A percentile compares a stretch with the other conserved stretches of the same genome.
Evolutionary conservation across 177 flowering plant genomes (phyloP).

Genomic region (Telopea speciosissima): DNA sequence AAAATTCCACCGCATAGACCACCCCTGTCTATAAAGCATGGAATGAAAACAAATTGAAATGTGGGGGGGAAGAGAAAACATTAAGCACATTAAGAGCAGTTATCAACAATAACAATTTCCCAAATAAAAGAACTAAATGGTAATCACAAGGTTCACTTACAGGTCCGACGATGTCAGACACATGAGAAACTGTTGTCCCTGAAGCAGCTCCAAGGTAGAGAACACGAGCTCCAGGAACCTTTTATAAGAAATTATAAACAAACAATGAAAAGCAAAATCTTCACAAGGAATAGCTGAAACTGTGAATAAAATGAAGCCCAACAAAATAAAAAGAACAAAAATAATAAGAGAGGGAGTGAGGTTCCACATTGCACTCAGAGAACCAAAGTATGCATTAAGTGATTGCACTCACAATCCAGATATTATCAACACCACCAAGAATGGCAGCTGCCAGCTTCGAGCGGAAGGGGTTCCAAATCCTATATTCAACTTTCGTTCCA

Average conservation of each 20-base stretch:
- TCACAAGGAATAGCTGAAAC: neutral
- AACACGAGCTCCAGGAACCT: conserved; percentile 71
- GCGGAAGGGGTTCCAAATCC: conserved; percentile 95
- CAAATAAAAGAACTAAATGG: neutral
- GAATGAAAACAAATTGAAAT: neutral
- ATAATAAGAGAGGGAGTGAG: no score
- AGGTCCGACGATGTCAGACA: conserved; percentile 95
- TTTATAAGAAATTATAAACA: neutral
- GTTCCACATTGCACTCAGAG: neutral
- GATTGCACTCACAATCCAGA: conserved; percentile 70
- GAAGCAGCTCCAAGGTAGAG: conserved; percentile 98
- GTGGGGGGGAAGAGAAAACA: neutral
- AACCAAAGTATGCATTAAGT: neutral
- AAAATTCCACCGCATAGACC: conserved; percentile 95
- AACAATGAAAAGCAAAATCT: neutral
- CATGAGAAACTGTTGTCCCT: conserved; percentile 98
- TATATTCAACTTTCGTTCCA: conserved; percentile 82
- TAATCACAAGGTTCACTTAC: conserved; percentile 37
- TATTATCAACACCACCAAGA: conserved; percentile 87
- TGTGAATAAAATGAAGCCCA: no score
- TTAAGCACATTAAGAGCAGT: neutral
- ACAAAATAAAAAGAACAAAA: neutral
- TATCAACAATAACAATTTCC: neutral
- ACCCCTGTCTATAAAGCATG: conserved; percentile 48
- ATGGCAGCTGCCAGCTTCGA: conserved; percentile 93